Conservation (phyloP, 2,329 filamentous ascomycete genomes). For the Colletotrichum paranaense region DNA sequence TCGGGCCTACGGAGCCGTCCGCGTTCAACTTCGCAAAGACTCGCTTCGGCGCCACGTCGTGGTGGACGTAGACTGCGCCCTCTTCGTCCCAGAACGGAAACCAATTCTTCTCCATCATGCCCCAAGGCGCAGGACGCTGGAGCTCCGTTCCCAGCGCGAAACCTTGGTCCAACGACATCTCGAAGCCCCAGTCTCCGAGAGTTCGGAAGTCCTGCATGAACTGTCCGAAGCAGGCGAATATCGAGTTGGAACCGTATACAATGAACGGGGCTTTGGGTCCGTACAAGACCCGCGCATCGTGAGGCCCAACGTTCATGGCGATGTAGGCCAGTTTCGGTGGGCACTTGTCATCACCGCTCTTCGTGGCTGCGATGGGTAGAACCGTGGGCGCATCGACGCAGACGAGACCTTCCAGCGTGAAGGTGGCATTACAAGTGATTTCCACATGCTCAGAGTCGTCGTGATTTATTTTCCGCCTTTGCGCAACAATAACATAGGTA, state of each 20-base stretch:
- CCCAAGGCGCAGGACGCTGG: slow-evolving; percentile 58
- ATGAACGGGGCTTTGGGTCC: slow-evolving; percentile 62
- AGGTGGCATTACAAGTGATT: slow-evolving; percentile 61
- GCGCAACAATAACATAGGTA: slow-evolving; percentile 64
- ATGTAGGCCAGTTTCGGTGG: slow-evolving; percentile 54
- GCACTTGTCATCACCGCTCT: slow-evolving; percentile 52
- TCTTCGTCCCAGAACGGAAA: slow-evolving; percentile 69
- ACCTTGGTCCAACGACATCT: slow-evolving; percentile 39
- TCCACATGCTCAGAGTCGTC: slow-evolving; percentile 52
- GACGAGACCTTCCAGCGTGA: slow-evolving; percentile 52
- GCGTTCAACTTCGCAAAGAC: slow-evolving; percentile 57
- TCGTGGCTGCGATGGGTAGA: slow-evolving; percentile 60
- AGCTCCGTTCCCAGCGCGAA: slow-evolving; percentile 62
- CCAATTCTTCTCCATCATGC: slow-evolving; percentile 69
- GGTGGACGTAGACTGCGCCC: slow-evolving; percentile 61
- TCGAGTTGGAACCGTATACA: slow-evolving; percentile 67
- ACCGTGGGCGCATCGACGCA: slow-evolving; percentile 54
- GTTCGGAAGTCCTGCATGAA: slow-evolving; percentile 65
- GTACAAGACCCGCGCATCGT: slow-evolving; percentile 69
- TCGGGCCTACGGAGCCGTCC: slow-evolving; percentile 58
- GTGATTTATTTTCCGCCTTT: slow-evolving; percentile 48
- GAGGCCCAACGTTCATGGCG: slow-evolving; percentile 61
- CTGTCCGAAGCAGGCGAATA: slow-evolving; percentile 66
- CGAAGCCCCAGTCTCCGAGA: slow-evolving; percentile 56
- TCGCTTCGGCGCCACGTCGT: slow-evolving; percentile 62